phyloP scores from a whole-genome alignment of 257 asterid genomes.

The Apocynum venetum region DNA sequence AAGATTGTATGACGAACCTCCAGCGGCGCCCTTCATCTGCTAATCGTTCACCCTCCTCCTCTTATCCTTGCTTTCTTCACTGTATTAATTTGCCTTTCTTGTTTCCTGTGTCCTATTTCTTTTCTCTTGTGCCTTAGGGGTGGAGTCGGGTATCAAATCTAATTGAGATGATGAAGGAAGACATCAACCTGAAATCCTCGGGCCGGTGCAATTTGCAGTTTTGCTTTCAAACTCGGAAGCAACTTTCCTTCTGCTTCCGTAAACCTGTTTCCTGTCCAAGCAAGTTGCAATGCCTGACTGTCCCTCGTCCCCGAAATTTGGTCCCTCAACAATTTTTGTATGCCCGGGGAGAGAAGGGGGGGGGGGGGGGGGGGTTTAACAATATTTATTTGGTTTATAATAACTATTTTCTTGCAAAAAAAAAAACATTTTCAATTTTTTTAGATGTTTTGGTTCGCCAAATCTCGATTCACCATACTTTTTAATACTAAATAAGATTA shows the following conservation, averaged over 20 bases:
- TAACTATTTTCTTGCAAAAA: no score
- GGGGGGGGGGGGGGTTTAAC: no score
- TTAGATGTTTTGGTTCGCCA: no score
- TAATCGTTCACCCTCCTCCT: slow-evolving; percentile 8
- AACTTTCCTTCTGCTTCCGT: not conserved
- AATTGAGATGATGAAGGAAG: not conserved
- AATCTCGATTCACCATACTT: no score
- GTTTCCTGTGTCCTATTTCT: not conserved
- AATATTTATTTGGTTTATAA: no score
- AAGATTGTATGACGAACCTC: slow-evolving; percentile 44
- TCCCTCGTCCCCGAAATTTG: no score
- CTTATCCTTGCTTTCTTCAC: not conserved
- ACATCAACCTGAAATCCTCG: not conserved
- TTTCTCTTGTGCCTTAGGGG: not conserved
- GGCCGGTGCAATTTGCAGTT: not conserved
- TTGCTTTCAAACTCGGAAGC: slow-evolving; percentile 6
- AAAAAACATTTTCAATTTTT: no score
- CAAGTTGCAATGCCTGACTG: no score
- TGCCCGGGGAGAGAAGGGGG: no score
- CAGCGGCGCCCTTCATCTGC: slow-evolving; percentile 53
- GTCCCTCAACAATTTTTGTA: no score
- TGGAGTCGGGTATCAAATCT: not conserved
- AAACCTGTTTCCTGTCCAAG: no score
- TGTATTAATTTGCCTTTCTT: not conserved
- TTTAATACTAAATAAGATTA: no score